These are phyloP conservation scores for Trametes hirsuta DNA, from an alignment of 1,284 basidiomycete species.

Conservation along the genomic window DNA sequence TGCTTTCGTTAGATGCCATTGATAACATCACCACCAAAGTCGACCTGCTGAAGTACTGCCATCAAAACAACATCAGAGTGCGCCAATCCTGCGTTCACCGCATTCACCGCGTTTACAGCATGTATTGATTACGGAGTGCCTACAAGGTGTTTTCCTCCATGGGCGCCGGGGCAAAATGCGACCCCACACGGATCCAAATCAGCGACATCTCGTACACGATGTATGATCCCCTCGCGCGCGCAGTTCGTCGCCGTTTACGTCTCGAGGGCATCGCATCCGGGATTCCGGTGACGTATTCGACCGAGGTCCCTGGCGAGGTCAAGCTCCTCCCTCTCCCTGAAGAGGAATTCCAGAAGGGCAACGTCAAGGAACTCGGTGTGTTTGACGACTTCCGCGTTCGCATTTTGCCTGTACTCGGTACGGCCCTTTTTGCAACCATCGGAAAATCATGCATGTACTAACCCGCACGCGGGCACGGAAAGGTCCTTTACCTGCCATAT, in stretches of 20 bases:
- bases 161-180: conserved; percentile 96
- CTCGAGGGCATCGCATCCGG: conserved; percentile 70
- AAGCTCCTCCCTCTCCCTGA: conserved; percentile 90
- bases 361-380: conserved; percentile 88
- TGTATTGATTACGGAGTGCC: not conserved
- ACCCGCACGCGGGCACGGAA: no score
- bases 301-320: conserved; percentile 89
- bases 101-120: not conserved
- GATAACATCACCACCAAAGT: conserved; percentile 97
- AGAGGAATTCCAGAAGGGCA: conserved; percentile 90
- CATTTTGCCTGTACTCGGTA: conserved; percentile 85
- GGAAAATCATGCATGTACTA: not conserved
- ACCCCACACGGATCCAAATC: conserved; percentile 95
- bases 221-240: conserved; percentile 94
- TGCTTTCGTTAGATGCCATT: conserved; percentile 73
- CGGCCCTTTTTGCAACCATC: conserved; percentile 18
- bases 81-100: conserved; percentile 12
- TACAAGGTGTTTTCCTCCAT: conserved; percentile 90
- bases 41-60: conserved; percentile 84
- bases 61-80: conserved; percentile 75
- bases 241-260: conserved; percentile 84
- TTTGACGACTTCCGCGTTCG: conserved; percentile 95
- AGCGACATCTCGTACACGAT: conserved; percentile 92
- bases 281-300: conserved; percentile 96
- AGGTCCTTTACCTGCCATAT: conserved; percentile 86